Conservation (phyloP, 768 basidiomycete genomes). For the Panellus pusillus region DNA sequence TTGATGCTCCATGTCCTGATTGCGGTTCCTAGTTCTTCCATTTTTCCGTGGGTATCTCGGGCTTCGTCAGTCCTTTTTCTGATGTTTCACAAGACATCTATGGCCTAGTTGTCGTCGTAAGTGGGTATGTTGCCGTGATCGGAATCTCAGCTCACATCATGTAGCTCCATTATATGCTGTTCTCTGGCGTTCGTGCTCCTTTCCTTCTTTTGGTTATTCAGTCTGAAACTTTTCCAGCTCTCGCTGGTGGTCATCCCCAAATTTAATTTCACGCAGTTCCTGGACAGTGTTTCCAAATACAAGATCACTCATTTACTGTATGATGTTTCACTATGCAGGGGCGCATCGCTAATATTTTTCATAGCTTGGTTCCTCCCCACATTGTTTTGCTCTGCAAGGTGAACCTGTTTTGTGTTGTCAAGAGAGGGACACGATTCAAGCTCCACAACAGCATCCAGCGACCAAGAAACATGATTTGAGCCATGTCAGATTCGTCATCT, state of each 20-base stretch:
- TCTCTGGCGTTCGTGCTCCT: slow-evolving; percentile 45
- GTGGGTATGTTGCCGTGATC: slow-evolving; percentile 19
- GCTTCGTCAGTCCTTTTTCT: not conserved
- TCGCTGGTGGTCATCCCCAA: slow-evolving; percentile 64
- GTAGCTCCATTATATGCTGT: slow-evolving; percentile 55
- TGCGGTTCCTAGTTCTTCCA: slow-evolving; percentile 44
- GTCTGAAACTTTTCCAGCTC: slow-evolving; percentile 33
- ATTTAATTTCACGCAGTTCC: slow-evolving; percentile 56
- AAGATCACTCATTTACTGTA: slow-evolving; percentile 58
- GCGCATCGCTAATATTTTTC: not conserved
- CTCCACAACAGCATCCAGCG: slow-evolving; percentile 45
- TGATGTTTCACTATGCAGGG: slow-evolving; percentile 16
- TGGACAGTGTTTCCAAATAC: slow-evolving; percentile 56
- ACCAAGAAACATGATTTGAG: slow-evolving; percentile 49
- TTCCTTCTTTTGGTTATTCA: not conserved
- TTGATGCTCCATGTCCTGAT: not conserved
- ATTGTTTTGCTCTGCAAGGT: slow-evolving; percentile 70
- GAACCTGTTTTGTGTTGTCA: not conserved
- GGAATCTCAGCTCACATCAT: slow-evolving; percentile 5
- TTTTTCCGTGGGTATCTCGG: slow-evolving; percentile 50
- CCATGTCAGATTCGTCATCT: slow-evolving; percentile 52
- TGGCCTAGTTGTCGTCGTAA: slow-evolving; percentile 56
- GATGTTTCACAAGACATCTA: slow-evolving; percentile 48
- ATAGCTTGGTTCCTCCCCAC: slow-evolving; percentile 65
- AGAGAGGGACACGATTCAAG: not conserved